Conservation (phyloP, 345 rosid species). For the Euphorbia tirucalli region DNA sequence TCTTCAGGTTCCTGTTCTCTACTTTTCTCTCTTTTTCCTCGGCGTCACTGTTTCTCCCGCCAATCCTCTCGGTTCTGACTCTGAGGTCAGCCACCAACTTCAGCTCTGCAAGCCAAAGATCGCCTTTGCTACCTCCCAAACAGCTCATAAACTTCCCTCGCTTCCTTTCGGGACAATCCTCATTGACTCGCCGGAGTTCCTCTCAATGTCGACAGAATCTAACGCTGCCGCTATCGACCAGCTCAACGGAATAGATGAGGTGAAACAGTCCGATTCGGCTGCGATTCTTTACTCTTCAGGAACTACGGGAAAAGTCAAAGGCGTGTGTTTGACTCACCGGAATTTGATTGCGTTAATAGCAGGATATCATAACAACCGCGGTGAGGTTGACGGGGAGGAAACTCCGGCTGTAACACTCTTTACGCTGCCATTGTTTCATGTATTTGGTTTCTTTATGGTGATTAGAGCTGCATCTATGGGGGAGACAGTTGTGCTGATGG, state of each 20-base stretch:
- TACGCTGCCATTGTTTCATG: slow-evolving; percentile 47
- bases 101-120: slow-evolving; percentile 54
- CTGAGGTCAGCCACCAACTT: slow-evolving; percentile 58
- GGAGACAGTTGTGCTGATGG: slow-evolving; percentile 44
- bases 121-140: slow-evolving; percentile 61
- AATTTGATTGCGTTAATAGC: slow-evolving; percentile 63
- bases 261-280: slow-evolving; percentile 63
- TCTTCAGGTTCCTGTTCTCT: slow-evolving; percentile 54
- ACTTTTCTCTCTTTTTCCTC: slow-evolving; percentile 66
- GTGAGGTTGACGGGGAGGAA: not conserved
- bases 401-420: slow-evolving; percentile 48
- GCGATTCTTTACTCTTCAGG: slow-evolving; percentile 80
- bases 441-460: slow-evolving; percentile 44
- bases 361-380: slow-evolving; percentile 31
- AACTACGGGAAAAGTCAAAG: slow-evolving; percentile 74
- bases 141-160: slow-evolving; percentile 39
- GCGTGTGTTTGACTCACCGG: slow-evolving; percentile 63
- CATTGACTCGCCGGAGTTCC: slow-evolving; percentile 75
- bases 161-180: slow-evolving; percentile 47
- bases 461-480: slow-evolving; percentile 33
- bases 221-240: not conserved
- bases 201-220: slow-evolving; percentile 36
- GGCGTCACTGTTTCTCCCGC: slow-evolving; percentile 74
- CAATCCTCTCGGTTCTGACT: slow-evolving; percentile 57
- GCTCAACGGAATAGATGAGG: slow-evolving; percentile 19